Percentiles rank a stretch among this genome's conserved stretches.
Evolutionary conservation across 2,329 filamentous ascomycete species (phyloP).

Genomic region (Fusarium mexicanum): DNA sequence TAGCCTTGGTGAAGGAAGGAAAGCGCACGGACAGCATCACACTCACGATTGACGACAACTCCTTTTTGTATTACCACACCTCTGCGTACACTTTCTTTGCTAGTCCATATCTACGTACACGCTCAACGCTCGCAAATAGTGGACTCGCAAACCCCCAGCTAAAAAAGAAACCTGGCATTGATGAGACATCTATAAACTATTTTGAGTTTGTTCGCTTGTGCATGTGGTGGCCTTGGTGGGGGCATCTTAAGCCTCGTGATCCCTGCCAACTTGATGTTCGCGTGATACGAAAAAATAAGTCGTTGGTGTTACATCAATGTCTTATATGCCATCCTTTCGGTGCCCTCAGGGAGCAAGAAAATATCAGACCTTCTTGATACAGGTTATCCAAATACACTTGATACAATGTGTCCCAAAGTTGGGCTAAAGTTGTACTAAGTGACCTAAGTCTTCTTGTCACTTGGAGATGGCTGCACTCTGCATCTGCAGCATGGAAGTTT

Average conservation of each 20-base stretch:
- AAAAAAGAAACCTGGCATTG: slow-evolving; percentile 29
- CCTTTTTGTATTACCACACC: slow-evolving; percentile 28
- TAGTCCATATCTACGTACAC: slow-evolving; percentile 2
- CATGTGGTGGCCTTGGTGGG: slow-evolving; percentile 26
- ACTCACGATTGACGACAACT: slow-evolving; percentile 37
- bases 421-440: background rate
- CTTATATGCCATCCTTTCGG: background rate
- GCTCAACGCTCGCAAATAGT: background rate
- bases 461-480: too few relatives aligned
- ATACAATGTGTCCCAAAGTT: background rate
- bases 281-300: slow-evolving; percentile 20
- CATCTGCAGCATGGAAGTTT: too few relatives aligned
- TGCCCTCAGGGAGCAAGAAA: background rate
- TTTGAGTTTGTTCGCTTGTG: slow-evolving; percentile 2
- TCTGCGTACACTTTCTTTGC: slow-evolving; percentile 7
- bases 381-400: background rate
- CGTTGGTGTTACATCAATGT: slow-evolving; percentile 26
- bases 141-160: background rate
- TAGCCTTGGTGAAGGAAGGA: slow-evolving; percentile 6
- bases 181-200: slow-evolving; percentile 26
- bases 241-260: slow-evolving; percentile 31
- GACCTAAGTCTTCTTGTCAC: background rate
- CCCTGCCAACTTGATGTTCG: slow-evolving; percentile 12
- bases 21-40: slow-evolving; percentile 32
- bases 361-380: background rate